A percentile compares a stretch with the other conserved stretches of the same genome.
These are phyloP conservation scores for Penicillium goetzii DNA, from an alignment of 495 filamentous ascomycete species.

Conservation along the genomic window DNA sequence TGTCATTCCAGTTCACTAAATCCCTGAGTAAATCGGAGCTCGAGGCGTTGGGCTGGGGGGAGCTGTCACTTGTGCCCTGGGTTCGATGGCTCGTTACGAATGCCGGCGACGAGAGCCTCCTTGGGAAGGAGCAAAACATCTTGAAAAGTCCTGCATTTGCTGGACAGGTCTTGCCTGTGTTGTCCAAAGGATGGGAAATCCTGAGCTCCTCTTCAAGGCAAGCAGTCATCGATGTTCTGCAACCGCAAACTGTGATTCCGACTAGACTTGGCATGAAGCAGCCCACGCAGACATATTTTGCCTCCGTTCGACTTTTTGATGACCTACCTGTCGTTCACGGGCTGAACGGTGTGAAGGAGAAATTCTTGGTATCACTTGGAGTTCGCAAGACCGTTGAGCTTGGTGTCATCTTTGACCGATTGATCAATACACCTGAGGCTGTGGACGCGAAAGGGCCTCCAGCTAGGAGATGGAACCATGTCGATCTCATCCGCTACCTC, in stretches of 20 bases:
- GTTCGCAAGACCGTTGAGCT: conserved; percentile 86
- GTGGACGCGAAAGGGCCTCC: conserved; percentile 43
- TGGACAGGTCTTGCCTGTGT: conserved; percentile 71
- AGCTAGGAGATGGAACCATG: conserved; percentile 77
- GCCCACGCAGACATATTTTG: conserved; percentile 87
- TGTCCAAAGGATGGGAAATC: conserved; percentile 88
- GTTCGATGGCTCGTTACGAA: conserved; percentile 73
- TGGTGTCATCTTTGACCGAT: conserved; percentile 86
- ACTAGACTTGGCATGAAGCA: conserved; percentile 89
- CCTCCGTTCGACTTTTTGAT: conserved; percentile 89
- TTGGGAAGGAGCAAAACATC: conserved; percentile 61
- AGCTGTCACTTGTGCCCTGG: conserved; percentile 83
- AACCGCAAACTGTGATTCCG: conserved; percentile 76
- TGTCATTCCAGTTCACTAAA: conserved; percentile 81
- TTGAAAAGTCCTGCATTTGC: conserved; percentile 74
- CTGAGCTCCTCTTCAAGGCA: conserved; percentile 67
- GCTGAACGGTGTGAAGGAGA: conserved; percentile 83
- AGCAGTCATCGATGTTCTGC: conserved; percentile 63
- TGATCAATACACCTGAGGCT: conserved; percentile 60
- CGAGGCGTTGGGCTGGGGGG: conserved; percentile 79
- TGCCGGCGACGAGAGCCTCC: conserved; percentile 47
- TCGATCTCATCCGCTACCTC: conserved; percentile 92
- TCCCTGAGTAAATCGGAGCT: conserved; percentile 62
- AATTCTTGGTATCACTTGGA: conserved; percentile 78
- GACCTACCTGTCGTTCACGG: conserved; percentile 81